Percentiles rank a stretch among this genome's conserved stretches.
These are phyloP conservation scores for Epichloe sibirici DNA, from an alignment of 2,329 filamentous ascomycete genomes.

Conservation along the genomic window DNA sequence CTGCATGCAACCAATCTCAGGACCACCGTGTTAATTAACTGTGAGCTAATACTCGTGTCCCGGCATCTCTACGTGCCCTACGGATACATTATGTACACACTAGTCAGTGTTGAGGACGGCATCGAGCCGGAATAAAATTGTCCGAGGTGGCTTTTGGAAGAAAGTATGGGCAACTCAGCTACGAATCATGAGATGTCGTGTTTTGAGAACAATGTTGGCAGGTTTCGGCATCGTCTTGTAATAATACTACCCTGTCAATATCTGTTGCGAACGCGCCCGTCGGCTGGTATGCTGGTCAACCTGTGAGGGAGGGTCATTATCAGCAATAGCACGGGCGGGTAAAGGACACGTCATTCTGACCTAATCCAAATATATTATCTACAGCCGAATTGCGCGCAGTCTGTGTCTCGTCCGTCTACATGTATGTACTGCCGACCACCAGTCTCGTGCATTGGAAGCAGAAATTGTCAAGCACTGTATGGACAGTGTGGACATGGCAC, in stretches of 20 bases:
- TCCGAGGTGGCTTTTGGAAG: not conserved
- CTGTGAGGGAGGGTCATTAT: not conserved
- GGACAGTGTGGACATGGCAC: too few relatives aligned
- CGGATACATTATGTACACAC: too few relatives aligned
- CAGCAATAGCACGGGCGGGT: not conserved
- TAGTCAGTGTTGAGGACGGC: not conserved
- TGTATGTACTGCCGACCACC: too few relatives aligned
- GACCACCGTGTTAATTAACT: not conserved
- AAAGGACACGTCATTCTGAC: not conserved
- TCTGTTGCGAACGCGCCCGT: not conserved
- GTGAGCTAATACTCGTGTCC: not conserved
- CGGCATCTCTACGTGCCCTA: too few relatives aligned
- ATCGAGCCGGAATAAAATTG: not conserved
- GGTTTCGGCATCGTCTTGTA: not conserved
- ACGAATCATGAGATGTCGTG: too few relatives aligned
- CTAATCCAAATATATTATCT: not conserved
- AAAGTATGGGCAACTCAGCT: not conserved
- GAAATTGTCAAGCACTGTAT: too few relatives aligned
- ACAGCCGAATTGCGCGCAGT: not conserved
- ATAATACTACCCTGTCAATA: not conserved
- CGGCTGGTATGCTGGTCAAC: not conserved
- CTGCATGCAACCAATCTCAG: not conserved
- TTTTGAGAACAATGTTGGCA: too few relatives aligned
- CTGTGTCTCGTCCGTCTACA: not conserved
- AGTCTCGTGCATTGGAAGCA: too few relatives aligned